These are phyloP conservation scores for Podaxis carcinomalis DNA, from an alignment of 768 basidiomycete genomes.

Conservation along the genomic window DNA sequence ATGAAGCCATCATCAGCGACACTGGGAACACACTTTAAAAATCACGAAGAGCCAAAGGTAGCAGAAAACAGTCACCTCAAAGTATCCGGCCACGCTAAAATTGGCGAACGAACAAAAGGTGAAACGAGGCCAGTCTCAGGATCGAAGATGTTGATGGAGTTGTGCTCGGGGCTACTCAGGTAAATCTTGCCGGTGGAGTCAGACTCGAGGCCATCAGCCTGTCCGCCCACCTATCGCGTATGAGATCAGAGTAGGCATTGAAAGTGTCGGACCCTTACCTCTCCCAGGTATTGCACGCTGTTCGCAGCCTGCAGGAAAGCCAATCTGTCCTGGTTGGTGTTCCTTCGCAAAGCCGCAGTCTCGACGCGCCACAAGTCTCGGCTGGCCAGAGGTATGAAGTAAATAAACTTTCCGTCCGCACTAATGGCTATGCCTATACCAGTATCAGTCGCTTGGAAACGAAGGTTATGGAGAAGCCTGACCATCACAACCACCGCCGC, in stretches of 20 bases:
- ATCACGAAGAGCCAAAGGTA: background rate
- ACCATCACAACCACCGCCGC: constrained; percentile 14
- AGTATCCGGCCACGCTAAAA: constrained; percentile 15
- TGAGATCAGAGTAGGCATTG: background rate
- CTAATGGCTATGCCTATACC: constrained; percentile 12
- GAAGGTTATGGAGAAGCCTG: background rate
- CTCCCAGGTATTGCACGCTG: constrained; percentile 14
- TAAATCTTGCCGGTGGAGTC: constrained; percentile 16
- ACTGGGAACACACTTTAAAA: background rate
- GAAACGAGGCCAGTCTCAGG: constrained; percentile 13
- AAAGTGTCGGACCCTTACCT: background rate
- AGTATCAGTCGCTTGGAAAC: background rate
- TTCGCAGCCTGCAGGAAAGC: constrained; percentile 12
- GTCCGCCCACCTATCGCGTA: constrained; percentile 11
- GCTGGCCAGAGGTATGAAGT: constrained; percentile 13
- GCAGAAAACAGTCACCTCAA: constrained; percentile 4
- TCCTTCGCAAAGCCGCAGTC: constrained; percentile 9
- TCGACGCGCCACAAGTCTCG: constrained; percentile 15
- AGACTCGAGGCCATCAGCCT: constrained; percentile 15
- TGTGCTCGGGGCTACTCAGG: constrained; percentile 15
- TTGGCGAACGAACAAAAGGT: constrained; percentile 14
- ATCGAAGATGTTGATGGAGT: constrained; percentile 15
- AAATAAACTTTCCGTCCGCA: constrained; percentile 13
- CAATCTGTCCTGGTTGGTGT: constrained; percentile 11
- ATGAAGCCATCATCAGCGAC: constrained; percentile 15